These are phyloP conservation scores for Boletus huronensis DNA, from an alignment of 768 basidiomycete genomes.

Conservation along the genomic window DNA sequence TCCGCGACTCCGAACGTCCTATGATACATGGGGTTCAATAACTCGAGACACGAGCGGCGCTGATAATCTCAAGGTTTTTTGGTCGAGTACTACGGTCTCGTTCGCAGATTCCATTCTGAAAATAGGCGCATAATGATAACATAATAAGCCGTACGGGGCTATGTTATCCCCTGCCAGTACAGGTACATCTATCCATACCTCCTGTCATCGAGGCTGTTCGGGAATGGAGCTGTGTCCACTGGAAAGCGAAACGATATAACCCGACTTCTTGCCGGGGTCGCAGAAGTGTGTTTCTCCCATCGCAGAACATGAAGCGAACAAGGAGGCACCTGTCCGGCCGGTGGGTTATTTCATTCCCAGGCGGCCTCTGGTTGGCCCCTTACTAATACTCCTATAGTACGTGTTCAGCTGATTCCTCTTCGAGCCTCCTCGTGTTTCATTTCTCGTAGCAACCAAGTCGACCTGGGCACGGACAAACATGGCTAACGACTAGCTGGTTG, in stretches of 20 bases:
- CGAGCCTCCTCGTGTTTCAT: not conserved
- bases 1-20: not conserved
- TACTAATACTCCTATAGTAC: not conserved
- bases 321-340: not conserved
- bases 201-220: not conserved
- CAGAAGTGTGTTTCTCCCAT: not conserved
- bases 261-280: not conserved
- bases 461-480: not conserved
- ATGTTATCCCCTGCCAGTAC: not conserved
- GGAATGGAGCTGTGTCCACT: not conserved
- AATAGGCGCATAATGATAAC: not conserved
- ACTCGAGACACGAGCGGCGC: not conserved
- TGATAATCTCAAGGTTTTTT: not conserved
- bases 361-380: not conserved
- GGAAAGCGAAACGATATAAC: not conserved
- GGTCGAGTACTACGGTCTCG: not conserved
- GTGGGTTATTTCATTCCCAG: slow-evolving; percentile 4
- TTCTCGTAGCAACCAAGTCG: too few species aligned
- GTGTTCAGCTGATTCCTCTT: not conserved
- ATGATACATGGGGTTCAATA: not conserved
- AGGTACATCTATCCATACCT: not conserved
- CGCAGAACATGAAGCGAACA: not conserved
- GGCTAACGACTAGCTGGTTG: not conserved
- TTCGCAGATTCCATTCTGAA: not conserved
- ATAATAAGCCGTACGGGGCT: not conserved